These are phyloP conservation scores for Colletotrichum siamense DNA, from an alignment of 2,329 filamentous ascomycete species.

Conservation along the genomic window DNA sequence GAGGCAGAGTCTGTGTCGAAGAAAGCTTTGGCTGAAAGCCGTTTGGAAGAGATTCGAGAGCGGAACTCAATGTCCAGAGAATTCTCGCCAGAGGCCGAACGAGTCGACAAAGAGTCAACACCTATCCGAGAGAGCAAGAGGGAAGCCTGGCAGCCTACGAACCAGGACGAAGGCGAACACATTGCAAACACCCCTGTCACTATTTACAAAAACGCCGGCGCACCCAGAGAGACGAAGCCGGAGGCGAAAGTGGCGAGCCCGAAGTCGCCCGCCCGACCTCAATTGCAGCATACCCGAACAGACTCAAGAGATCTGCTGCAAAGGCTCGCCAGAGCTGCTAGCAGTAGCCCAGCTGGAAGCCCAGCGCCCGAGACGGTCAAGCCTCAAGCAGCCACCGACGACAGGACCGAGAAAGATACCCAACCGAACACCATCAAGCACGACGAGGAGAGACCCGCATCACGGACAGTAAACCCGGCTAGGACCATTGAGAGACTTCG, in stretches of 20 bases:
- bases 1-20: constrained; percentile 51
- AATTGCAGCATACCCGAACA: constrained; percentile 28
- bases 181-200: constrained; percentile 47
- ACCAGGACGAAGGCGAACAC: constrained; percentile 32
- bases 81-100: constrained; percentile 44
- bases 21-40: constrained; percentile 52
- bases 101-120: constrained; percentile 28
- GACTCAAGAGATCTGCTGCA: constrained; percentile 56
- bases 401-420: background rate
- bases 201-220: constrained; percentile 34
- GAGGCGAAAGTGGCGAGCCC: constrained; percentile 16
- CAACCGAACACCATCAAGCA: background rate
- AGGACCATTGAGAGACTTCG: background rate
- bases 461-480: background rate
- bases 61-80: constrained; percentile 51
- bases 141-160: background rate
- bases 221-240: constrained; percentile 7
- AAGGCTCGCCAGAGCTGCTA: constrained; percentile 53
- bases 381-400: background rate
- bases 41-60: constrained; percentile 58
- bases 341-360: constrained; percentile 39
- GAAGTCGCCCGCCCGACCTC: background rate
- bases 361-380: constrained; percentile 32
- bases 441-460: background rate
- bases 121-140: background rate